phyloP scores from a whole-genome alignment of 768 basidiomycete genomes.

The Suillus fuscotomentosus region DNA sequence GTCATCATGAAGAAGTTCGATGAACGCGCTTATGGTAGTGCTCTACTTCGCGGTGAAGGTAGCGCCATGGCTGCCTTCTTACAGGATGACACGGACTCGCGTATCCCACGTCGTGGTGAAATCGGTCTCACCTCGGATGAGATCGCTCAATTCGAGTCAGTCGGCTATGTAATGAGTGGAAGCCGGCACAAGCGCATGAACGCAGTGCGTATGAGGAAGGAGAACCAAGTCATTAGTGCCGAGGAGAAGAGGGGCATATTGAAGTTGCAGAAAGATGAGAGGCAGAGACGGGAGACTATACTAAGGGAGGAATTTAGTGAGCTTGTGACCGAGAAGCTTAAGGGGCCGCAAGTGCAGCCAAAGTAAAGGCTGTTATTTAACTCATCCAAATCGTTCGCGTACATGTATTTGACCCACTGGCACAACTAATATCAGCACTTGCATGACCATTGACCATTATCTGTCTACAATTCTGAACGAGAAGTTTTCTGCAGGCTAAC shows the following conservation, averaged over 20 bases:
- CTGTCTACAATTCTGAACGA: conserved; percentile 54
- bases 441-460: background rate
- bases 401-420: no score
- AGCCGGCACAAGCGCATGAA: conserved; percentile 96
- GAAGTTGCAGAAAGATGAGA: conserved; percentile 93
- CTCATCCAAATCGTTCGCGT: no score
- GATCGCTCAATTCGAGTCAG: conserved; percentile 84
- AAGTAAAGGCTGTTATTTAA: conserved; percentile 1
- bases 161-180: conserved; percentile 98
- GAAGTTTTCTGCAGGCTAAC: conserved; percentile 51
- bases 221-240: conserved; percentile 98
- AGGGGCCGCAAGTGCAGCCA: conserved; percentile 38
- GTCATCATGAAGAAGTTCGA: conserved; percentile 55
- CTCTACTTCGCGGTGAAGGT: conserved; percentile 91
- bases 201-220: conserved; percentile 97
- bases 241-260: conserved; percentile 97
- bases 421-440: background rate
- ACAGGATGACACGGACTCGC: conserved; percentile 74
- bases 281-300: conserved; percentile 85
- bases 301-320: conserved; percentile 89
- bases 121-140: conserved; percentile 88
- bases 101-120: conserved; percentile 98
- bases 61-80: conserved; percentile 98
- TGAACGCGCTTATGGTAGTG: conserved; percentile 86
- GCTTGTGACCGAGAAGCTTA: conserved; percentile 74